Percentiles rank a stretch among this genome's conserved stretches.
Conservation (phyloP, 768 basidiomycete genomes). For the Mycena galericulata region DNA sequence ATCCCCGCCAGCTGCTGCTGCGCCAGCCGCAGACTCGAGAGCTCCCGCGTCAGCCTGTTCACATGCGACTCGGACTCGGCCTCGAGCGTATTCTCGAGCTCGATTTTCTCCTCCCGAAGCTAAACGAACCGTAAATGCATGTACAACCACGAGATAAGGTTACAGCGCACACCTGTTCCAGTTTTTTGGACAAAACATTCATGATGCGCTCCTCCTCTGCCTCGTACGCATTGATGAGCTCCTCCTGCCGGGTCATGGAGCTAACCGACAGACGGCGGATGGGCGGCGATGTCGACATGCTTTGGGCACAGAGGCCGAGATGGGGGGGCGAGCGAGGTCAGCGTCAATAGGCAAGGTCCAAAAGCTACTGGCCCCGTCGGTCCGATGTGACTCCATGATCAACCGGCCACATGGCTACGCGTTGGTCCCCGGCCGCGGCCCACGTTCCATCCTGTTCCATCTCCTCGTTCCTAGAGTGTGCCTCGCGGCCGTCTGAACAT, state of each 20-base stretch:
- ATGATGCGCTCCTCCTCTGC: slow-evolving; percentile 93
- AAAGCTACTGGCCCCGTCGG: too few species aligned
- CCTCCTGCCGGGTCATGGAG: slow-evolving; percentile 72
- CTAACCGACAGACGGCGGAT: slow-evolving; percentile 70
- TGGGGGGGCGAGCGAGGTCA: too few species aligned
- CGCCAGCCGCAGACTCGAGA: slow-evolving; percentile 71
- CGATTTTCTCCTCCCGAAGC: slow-evolving; percentile 89
- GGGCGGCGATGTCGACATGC: slow-evolving; percentile 66
- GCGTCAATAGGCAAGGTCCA: too few species aligned
- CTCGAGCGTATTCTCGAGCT: slow-evolving; percentile 83
- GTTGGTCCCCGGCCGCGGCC: too few species aligned
- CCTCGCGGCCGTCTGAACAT: too few species aligned
- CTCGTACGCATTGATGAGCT: slow-evolving; percentile 89
- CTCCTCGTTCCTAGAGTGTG: too few species aligned
- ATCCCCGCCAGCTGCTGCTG: slow-evolving; percentile 57
- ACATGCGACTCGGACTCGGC: slow-evolving; percentile 91
- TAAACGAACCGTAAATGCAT: slow-evolving; percentile 40
- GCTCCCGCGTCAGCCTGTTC: slow-evolving; percentile 77
- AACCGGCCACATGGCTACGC: too few species aligned
- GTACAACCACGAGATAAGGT: neutral
- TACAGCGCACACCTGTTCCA: slow-evolving; percentile 73
- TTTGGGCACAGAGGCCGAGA: neutral
- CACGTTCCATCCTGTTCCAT: too few species aligned
- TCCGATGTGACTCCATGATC: too few species aligned
- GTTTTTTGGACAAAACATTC: slow-evolving; percentile 83